These are phyloP conservation scores for Fragaria vesca DNA, from an alignment of 306 rosid species.

Conservation along the genomic window DNA sequence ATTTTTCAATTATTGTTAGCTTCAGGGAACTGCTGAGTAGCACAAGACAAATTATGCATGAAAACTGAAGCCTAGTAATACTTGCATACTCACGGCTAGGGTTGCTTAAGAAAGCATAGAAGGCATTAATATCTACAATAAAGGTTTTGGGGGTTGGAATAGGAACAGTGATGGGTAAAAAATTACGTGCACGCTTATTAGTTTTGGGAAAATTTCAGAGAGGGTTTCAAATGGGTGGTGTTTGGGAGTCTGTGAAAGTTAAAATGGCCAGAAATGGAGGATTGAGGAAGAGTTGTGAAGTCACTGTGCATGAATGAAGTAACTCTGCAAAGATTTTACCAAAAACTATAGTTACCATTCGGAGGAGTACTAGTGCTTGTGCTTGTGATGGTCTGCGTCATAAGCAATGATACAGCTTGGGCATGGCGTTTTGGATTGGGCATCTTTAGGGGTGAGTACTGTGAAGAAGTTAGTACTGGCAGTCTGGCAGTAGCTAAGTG, in stretches of 20 bases:
- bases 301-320: conserved; percentile 19
- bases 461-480: background rate
- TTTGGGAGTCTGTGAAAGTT: background rate
- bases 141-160: conserved; percentile 1
- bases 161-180: background rate
- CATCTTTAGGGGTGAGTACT: background rate
- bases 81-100: background rate
- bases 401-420: background rate
- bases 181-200: background rate
- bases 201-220: background rate
- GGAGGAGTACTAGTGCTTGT: background rate
- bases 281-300: conserved; percentile 32
- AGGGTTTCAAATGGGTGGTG: background rate
- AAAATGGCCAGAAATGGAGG: conserved; percentile 9
- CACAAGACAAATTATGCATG: background rate
- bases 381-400: background rate
- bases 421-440: background rate
- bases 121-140: conserved; percentile 19
- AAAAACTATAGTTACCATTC: background rate
- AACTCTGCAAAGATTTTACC: background rate
- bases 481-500: background rate
- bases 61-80: background rate
- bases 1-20: no score
- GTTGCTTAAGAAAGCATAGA: background rate
- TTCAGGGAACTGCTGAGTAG: background rate